Conservation (phyloP, 805 yeast genomes). For the Hanseniaspora lindneri region DNA sequence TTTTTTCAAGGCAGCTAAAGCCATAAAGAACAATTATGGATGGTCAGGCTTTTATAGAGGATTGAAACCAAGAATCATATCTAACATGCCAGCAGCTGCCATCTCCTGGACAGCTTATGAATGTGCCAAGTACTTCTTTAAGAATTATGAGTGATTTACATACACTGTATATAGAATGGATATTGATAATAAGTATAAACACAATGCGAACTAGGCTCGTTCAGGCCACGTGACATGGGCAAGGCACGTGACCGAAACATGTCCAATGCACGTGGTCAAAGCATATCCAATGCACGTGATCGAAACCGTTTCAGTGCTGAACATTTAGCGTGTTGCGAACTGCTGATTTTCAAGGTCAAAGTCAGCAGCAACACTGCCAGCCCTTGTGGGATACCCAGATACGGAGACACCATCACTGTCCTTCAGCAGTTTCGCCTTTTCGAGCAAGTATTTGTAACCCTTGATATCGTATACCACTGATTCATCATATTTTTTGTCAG, state of each 20-base stretch:
- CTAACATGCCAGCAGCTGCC: slow-evolving; percentile 92
- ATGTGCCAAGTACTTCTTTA: slow-evolving; percentile 61
- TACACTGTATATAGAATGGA: not conserved
- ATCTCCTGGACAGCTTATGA: slow-evolving; percentile 97
- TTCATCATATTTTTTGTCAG: slow-evolving; percentile 25
- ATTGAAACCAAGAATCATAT: slow-evolving; percentile 76
- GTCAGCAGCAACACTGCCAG: slow-evolving; percentile 7
- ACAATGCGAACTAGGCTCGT: no score
- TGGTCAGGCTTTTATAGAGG: slow-evolving; percentile 67
- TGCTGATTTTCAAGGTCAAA: not conserved
- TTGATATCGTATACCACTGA: slow-evolving; percentile 27
- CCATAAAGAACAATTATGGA: slow-evolving; percentile 52
- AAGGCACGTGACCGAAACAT: no score
- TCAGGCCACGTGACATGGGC: no score
- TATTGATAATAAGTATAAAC: not conserved
- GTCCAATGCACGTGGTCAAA: no score
- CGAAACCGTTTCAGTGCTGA: no score
- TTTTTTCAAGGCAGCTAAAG: slow-evolving; percentile 56
- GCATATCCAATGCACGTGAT: no score
- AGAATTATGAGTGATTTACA: slow-evolving; percentile 1
- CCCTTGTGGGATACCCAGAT: not conserved
- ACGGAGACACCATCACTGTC: not conserved
- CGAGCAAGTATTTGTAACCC: slow-evolving; percentile 24
- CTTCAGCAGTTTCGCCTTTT: not conserved
- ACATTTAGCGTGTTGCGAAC: no score